A percentile compares a stretch with the other conserved stretches of the same genome.
phyloP scores from a whole-genome alignment of 352 stramenopile genomes.

The Phytophthora chlamydospora region DNA sequence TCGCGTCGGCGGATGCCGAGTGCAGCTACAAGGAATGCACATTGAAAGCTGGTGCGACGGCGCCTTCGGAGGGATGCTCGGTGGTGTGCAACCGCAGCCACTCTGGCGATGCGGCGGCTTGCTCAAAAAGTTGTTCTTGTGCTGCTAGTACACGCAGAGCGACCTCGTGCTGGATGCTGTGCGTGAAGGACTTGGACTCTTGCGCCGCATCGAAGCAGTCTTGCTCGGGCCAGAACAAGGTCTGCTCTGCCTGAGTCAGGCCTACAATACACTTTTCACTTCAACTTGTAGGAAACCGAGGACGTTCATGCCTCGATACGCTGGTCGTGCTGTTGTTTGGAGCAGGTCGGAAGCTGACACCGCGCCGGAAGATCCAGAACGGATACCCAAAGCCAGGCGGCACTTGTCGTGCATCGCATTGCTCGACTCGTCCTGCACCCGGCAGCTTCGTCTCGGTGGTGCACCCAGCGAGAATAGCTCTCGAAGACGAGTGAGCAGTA shows the following conservation, averaged over 20 bases:
- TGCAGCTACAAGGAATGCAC: too few species aligned
- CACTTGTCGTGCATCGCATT: constrained; percentile 32
- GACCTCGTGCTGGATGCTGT: constrained; percentile 57
- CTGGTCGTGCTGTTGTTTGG: constrained; percentile 10
- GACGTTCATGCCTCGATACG: constrained; percentile 1
- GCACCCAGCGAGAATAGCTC: constrained; percentile 22
- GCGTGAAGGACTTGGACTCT: constrained; percentile 42
- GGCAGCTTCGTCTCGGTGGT: constrained; percentile 16
- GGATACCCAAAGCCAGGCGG: constrained; percentile 26
- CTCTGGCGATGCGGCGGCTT: constrained; percentile 22
- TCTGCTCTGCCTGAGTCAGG: constrained; percentile 23
- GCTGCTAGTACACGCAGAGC: constrained; percentile 16
- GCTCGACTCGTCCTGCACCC: neutral
- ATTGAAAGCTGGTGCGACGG: too few species aligned
- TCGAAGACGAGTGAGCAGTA: neutral
- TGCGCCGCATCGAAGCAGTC: constrained; percentile 35
- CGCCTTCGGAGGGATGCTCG: constrained; percentile 33
- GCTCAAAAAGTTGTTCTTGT: too few species aligned
- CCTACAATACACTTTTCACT: neutral
- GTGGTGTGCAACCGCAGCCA: constrained; percentile 54
- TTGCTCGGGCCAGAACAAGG: constrained; percentile 38
- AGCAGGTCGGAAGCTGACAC: constrained; percentile 18
- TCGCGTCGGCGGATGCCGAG: constrained; percentile 32
- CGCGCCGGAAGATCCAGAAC: constrained; percentile 16
- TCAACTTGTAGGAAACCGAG: neutral